Evolutionary conservation across 495 filamentous ascomycete genomes (phyloP), one percentile per base, ranked within the genome.

Genomic region (Annulohypoxylon maeteangense): DNA sequence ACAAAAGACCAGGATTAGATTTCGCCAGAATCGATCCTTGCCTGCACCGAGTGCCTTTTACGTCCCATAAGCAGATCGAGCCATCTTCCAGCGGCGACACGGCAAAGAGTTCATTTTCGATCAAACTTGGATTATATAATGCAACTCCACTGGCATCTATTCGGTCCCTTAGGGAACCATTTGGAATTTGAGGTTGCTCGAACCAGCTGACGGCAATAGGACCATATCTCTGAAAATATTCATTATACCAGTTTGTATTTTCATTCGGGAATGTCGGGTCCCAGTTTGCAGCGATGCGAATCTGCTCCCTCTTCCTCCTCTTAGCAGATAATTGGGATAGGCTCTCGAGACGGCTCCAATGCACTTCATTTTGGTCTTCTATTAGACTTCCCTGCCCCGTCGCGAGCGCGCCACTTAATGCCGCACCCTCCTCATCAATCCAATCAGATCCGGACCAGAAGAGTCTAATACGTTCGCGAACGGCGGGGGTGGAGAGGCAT

Each of bases 81-180:
- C 93, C 93, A 77, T 97, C 91, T 57, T 94, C 93, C 18, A 97
- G 78, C 2, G 94, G 93, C 14, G 91, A 91, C 3, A 96, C 85
- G 0, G 92, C 90, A 62, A 90, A 85, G 36, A 89, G 77, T 34
- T 89, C 84, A 11, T 81, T 80, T 3, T 69, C 70, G 44, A 61
- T 71, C 22, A 48, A 32, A 10, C 86, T 78, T 6, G 86, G 84
- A 12, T 76, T 81, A 34, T 90, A 87, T 31, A 93, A 75, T 0
- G 89, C 93, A 70, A 93, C 83, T 0, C 94, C 93, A 53, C 87
- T 83, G 4, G 85, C 82, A 63, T 90, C 87, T 16, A 85, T 70
- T 29, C 79, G 67, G 60, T 82, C 76, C 10, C 62, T 68, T 5
- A 74, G 32, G 7, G 78, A 62, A 20, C 70, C 76, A 1, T 78